Evolutionary conservation across 306 rosid species (phyloP), one percentile per base, ranked within the genome.

Genomic region (Parietaria judaica): DNA sequence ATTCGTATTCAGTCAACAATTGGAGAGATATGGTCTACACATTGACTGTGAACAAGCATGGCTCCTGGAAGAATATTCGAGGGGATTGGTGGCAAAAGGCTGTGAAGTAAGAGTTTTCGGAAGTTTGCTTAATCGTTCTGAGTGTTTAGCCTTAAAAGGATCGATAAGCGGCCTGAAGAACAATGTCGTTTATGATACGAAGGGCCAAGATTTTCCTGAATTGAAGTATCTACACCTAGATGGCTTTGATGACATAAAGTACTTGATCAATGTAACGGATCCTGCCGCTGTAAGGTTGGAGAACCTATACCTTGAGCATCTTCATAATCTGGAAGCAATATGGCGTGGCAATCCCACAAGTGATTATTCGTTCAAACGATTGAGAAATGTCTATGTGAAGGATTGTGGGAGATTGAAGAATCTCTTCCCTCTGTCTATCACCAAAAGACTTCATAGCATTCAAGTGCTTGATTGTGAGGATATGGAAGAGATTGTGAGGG

Each of bases 401-500:
- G 15, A 12, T 0, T 74, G 74, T 50, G 0, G 14, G 0, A 16
- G 9, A 39, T 41, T 70, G 45, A n/a, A 13, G n/a, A n/a, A n/a
- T n/a, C n/a, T n/a, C n/a, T n/a, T n/a, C n/a, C n/a, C n/a, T n/a
- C n/a, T n/a, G n/a, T n/a, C n/a, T n/a, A n/a, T n/a, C n/a, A n/a
- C n/a, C n/a, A n/a, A n/a, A n/a, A n/a, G n/a, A n/a, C n/a, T n/a
- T n/a, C n/a, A n/a, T n/a, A n/a, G n/a, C n/a, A n/a, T n/a, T n/a
- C n/a, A n/a, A n/a, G n/a, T n/a, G n/a, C n/a, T n/a, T n/a, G 37
- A 39, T 54, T 76, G 78, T 35, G 16, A 41, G 14, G 37, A 43
- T 59, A 54, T 68, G 75, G 69, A 72, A 37, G 62, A 56, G 16
- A 63, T 70, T 14, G 23, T 76, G 1, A 9, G 7, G 1, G 41